A percentile compares a stretch with the other conserved stretches of the same genome.
Evolutionary conservation across 352 stramenopile species (phyloP).

Genomic region (Phytophthora pluvialis): DNA sequence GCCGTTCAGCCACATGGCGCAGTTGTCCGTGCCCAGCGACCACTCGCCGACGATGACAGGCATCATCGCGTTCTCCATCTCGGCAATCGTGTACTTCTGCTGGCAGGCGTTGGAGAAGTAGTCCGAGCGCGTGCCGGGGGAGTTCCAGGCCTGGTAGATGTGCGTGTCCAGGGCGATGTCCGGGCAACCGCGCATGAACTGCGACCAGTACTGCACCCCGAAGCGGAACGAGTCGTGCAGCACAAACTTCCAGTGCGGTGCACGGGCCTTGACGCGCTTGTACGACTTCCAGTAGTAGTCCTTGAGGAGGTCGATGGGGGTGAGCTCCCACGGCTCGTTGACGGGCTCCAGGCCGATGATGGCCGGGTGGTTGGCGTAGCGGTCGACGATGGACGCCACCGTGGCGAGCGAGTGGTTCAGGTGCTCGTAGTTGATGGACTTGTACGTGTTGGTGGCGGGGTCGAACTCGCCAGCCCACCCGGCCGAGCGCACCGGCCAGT

Average conservation of each 20-base stretch:
- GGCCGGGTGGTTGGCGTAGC: constrained; percentile 86
- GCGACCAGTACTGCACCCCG: constrained; percentile 64
- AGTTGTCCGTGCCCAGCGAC: constrained; percentile 90
- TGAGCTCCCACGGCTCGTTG: constrained; percentile 97
- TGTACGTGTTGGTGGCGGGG: constrained; percentile 81
- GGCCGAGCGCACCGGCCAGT: constrained; percentile 91
- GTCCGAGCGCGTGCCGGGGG: constrained; percentile 64
- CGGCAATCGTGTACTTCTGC: constrained; percentile 87
- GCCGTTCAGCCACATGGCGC: constrained; percentile 85
- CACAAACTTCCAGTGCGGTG: constrained; percentile 96
- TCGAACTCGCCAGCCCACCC: constrained; percentile 94
- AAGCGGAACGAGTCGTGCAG: constrained; percentile 97
- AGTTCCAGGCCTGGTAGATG: constrained; percentile 94
- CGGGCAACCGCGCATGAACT: constrained; percentile 85
- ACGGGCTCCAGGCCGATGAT: constrained; percentile 94
- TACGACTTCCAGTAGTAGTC: constrained; percentile 97
- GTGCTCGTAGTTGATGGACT: constrained; percentile 92
- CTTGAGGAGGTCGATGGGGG: constrained; percentile 92
- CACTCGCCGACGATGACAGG: constrained; percentile 96
- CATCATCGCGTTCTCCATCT: constrained; percentile 93
- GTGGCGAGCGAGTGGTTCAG: constrained; percentile 91
- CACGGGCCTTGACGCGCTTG: constrained; percentile 92
- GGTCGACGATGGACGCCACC: constrained; percentile 88
- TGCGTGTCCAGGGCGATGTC: constrained; percentile 96
- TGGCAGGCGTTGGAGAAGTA: constrained; percentile 93